Conservation (phyloP, 768 basidiomycete species). For the Cantharellus cinnabarinus region DNA sequence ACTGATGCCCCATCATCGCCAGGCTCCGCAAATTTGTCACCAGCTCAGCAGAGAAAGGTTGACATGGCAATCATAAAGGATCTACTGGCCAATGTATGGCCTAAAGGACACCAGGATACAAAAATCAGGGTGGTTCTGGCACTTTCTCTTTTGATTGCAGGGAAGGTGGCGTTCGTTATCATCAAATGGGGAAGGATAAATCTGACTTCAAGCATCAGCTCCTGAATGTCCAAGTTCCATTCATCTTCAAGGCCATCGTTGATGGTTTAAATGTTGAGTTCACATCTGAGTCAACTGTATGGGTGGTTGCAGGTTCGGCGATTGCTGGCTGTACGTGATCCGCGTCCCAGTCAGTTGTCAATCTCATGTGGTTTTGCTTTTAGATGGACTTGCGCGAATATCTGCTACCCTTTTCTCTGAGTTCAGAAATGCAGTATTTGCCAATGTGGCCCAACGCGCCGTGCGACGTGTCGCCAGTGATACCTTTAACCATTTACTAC, state of each 20-base stretch:
- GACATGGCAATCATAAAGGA: conserved; percentile 78
- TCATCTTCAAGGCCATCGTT: conserved; percentile 81
- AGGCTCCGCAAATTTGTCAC: not conserved
- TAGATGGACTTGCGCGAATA: conserved; percentile 82
- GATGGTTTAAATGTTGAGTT: conserved; percentile 77
- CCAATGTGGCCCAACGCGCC: conserved; percentile 84
- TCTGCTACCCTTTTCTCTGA: conserved; percentile 82
- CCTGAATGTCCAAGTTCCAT: conserved; percentile 94
- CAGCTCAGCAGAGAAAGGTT: conserved; percentile 36
- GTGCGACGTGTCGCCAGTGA: conserved; percentile 89
- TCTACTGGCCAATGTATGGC: conserved; percentile 86
- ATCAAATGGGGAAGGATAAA: not conserved
- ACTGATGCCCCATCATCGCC: too few relatives aligned
- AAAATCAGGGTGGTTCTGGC: conserved; percentile 68
- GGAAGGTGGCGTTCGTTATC: conserved; percentile 41
- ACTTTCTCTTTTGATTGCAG: conserved; percentile 54
- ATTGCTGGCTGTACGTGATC: conserved; percentile 67
- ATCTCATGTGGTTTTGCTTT: not conserved
- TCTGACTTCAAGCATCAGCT: conserved; percentile 27
- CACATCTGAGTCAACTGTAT: conserved; percentile 53
- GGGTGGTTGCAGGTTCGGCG: conserved; percentile 77
- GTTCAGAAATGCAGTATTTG: conserved; percentile 86
- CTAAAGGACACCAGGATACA: conserved; percentile 49
- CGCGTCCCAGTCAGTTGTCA: not conserved
- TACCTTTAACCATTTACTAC: conserved; percentile 83